Percentiles rank a stretch among this genome's conserved stretches.
Evolutionary conservation across 768 basidiomycete species (phyloP).

Genomic region (Pleurotus pulmonarius): DNA sequence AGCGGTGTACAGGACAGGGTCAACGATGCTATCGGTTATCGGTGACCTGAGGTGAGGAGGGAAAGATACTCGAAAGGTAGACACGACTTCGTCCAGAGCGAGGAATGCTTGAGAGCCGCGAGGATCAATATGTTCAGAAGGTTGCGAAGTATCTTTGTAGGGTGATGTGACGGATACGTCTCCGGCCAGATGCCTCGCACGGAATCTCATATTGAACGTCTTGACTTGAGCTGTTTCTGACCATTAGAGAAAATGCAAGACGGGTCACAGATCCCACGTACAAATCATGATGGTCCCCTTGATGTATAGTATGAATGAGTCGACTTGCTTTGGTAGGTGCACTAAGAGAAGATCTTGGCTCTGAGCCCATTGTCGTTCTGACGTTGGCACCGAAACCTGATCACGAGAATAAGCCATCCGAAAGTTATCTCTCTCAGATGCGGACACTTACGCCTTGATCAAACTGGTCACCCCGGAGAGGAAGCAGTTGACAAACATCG

Average conservation of each 20-base stretch:
- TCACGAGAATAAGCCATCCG: not conserved
- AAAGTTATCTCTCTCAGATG: not conserved
- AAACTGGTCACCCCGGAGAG: slow-evolving; percentile 57
- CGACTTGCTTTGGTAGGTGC: slow-evolving; percentile 60
- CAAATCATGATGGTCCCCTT: slow-evolving; percentile 67
- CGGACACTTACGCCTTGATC: slow-evolving; percentile 50
- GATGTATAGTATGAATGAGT: slow-evolving; percentile 69
- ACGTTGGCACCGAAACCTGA: slow-evolving; percentile 44
- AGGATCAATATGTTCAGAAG: slow-evolving; percentile 50
- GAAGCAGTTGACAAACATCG: slow-evolving; percentile 69
- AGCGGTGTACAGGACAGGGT: slow-evolving; percentile 53
- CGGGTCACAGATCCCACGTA: slow-evolving; percentile 17
- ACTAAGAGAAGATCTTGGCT: slow-evolving; percentile 53
- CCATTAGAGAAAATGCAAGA: not conserved
- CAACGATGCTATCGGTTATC: slow-evolving; percentile 50
- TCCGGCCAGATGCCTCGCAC: slow-evolving; percentile 55
- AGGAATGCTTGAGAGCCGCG: slow-evolving; percentile 60
- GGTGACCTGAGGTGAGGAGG: slow-evolving; percentile 54
- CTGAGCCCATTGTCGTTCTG: slow-evolving; percentile 67
- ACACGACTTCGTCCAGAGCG: slow-evolving; percentile 56
- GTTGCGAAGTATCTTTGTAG: slow-evolving; percentile 30
- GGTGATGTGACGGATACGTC: slow-evolving; percentile 44
- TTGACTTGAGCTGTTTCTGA: slow-evolving; percentile 42
- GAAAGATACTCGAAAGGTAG: slow-evolving; percentile 55
- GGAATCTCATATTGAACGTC: slow-evolving; percentile 64